A percentile compares a stretch with the other conserved stretches of the same genome.
phyloP scores from a whole-genome alignment of 2,329 filamentous ascomycete species.

The Xylariaceae sp. region DNA sequence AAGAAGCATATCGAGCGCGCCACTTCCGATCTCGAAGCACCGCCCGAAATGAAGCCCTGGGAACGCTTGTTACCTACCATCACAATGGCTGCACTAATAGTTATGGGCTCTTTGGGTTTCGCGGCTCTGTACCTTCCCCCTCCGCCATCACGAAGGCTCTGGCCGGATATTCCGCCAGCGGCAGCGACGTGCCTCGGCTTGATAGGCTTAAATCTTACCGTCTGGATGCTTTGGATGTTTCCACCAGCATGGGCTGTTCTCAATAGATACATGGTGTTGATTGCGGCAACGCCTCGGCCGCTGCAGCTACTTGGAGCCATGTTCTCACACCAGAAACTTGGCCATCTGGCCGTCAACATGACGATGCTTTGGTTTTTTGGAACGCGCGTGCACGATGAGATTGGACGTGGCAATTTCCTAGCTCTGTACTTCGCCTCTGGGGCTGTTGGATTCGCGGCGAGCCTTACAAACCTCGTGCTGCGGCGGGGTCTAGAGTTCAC shows the following conservation, averaged over 20 bases:
- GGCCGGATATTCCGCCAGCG: conserved; percentile 65
- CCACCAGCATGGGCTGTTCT: conserved; percentile 69
- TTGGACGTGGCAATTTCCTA: conserved; percentile 72
- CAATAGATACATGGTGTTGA: conserved; percentile 71
- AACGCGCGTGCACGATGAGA: conserved; percentile 69
- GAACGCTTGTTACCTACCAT: conserved; percentile 62
- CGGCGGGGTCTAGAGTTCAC: conserved; percentile 53
- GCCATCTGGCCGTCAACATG: conserved; percentile 71
- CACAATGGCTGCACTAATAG: conserved; percentile 52
- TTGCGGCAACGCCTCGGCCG: conserved; percentile 69
- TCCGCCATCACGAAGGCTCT: conserved; percentile 54
- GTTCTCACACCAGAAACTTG: conserved; percentile 70
- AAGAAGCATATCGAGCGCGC: conserved; percentile 52
- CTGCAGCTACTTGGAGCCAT: conserved; percentile 66
- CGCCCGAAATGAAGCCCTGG: conserved; percentile 58
- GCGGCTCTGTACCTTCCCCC: conserved; percentile 60
- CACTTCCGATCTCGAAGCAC: conserved; percentile 56
- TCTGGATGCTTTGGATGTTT: conserved; percentile 65
- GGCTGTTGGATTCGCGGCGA: conserved; percentile 62
- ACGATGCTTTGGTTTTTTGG: conserved; percentile 69
- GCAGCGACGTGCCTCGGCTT: conserved; percentile 68
- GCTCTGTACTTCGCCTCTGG: conserved; percentile 69
- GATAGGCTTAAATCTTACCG: conserved; percentile 62
- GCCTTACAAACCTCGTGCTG: conserved; percentile 57
- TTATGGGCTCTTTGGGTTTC: conserved; percentile 51